Base-by-base conservation (phyloP, 352 stramenopile genomes). In the Detonula confervacea region DNA sequence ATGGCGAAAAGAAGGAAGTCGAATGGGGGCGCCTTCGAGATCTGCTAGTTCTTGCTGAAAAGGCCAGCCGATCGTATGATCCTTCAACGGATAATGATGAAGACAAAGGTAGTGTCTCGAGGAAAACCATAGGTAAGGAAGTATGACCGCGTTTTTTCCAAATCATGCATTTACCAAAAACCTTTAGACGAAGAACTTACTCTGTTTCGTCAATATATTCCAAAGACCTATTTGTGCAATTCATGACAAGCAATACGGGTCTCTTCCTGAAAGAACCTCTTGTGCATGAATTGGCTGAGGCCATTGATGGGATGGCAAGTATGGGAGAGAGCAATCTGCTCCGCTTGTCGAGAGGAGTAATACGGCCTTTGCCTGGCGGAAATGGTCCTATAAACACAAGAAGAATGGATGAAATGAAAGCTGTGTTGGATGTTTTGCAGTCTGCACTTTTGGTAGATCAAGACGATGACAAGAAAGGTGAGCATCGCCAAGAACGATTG, bases 181-280 rank as follows among this genome's bases (percentile, higher is more conserved):
- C n/a, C n/a, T n/a, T n/a, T n/a, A n/a, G n/a, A n/a, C n/a, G n/a
- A n/a, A n/a, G n/a, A n/a, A n/a, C n/a, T n/a, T n/a, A n/a, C n/a
- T n/a, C n/a, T n/a, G n/a, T n/a, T n/a, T n/a, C n/a, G n/a, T n/a
- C n/a, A n/a, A n/a, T n/a, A n/a, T n/a, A n/a, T n/a, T n/a, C n/a
- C n/a, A n/a, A n/a, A n/a, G 81, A 92, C 44, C 74, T 94, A 1
- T 94, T 94, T 56, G 78, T 87, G 24, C 83, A 83, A 61, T 94
- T 93, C 63, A 84, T 94, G 57, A 93, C 86, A 24, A 91, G 83
- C 64, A 80, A 87, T 47, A 86, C 89, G 42, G 89, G 89, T 39
- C 42, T 92, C 1, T 94, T 94, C 59, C 49, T 94, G n/a, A 93
- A 93, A 74, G 80, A 87, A 67, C 89, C 89, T 16, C 67, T 94